Evolutionary conservation across 2,329 filamentous ascomycete species (phyloP), one percentile per base, ranked within the genome.

Genomic region (Cadophora gregata): DNA sequence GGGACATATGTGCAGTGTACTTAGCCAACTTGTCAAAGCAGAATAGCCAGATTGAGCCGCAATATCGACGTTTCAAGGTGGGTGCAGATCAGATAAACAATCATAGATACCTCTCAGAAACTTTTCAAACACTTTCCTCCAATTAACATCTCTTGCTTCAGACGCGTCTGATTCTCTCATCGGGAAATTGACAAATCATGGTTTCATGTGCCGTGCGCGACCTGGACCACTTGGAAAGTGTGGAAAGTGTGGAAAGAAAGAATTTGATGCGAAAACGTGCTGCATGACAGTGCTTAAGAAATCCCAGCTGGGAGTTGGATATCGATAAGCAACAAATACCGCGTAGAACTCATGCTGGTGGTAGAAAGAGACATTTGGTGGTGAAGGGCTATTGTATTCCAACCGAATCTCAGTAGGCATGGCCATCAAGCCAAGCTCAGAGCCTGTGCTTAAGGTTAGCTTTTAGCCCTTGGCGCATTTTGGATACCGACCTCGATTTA

Each of bases 131-230:
- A 38, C 36, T 10, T 38, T 16, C 2, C 53, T 56, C 33, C 53
- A 56, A 36, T 56, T 16, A 56, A n/a, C 7, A 21, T 36, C 27
- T 16, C 76, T 56, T 81, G 74, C 3, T 83, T 83, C 12, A 16
- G n/a, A 38, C 16, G 12, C 3, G 16, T 14, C 36, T 38, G 36
- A 7, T 38, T 14, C 12, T 38, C n/a, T n/a, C 36, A 38, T 10
- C 55, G 33, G 45, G 38, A 48, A 59, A 51, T 56, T 7, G 64
- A 31, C 60, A 36, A 64, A 59, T 64, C 62, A n/a, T n/a, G n/a
- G n/a, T n/a, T 64, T 25, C 12, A 8, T 25, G 7, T 50, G 47
- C n/a, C 27, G 47, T 21, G 47, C 21, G 16, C 27, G 24, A 4
- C 21, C 24, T 25, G 21, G 24, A 25, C 21, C 47, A 50, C 47